A percentile compares a stretch with the other conserved stretches of the same genome.
Evolutionary conservation across 805 yeast genomes (phyloP).

Genomic region (Myxozyma kluyveri): DNA sequence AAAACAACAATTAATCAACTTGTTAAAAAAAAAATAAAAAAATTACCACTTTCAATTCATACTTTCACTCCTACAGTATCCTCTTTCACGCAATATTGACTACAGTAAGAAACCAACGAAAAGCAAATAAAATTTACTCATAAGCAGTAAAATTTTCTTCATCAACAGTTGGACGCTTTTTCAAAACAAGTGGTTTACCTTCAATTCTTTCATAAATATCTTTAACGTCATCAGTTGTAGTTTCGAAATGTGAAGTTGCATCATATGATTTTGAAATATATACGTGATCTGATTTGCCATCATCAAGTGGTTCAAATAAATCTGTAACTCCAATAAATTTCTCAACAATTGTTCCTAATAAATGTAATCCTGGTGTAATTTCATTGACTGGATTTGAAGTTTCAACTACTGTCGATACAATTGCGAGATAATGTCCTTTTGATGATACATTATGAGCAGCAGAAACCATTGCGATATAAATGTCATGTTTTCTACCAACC

Average conservation of each 20-base stretch:
- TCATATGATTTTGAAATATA: constrained; percentile 88
- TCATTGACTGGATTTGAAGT: constrained; percentile 90
- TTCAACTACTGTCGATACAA: constrained; percentile 90
- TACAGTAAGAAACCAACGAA: too few species aligned
- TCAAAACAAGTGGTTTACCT: constrained; percentile 85
- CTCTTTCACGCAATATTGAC: too few species aligned
- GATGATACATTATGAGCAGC: constrained; percentile 87
- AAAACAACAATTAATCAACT: too few species aligned
- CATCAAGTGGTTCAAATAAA: constrained; percentile 78
- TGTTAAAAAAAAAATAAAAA: too few species aligned
- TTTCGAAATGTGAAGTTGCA: constrained; percentile 91
- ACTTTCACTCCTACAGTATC: too few species aligned
- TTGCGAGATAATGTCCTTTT: constrained; percentile 85
- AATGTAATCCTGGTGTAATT: constrained; percentile 87
- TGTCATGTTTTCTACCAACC: constrained; percentile 87
- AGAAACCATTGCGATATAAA: constrained; percentile 87
- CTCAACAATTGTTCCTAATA: constrained; percentile 74
- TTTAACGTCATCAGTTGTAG: constrained; percentile 94
- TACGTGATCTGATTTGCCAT: constrained; percentile 76
- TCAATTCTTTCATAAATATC: constrained; percentile 88
- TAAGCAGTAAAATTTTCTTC: constrained; percentile 44
- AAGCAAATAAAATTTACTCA: constrained; percentile 5
- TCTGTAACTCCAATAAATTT: constrained; percentile 94
- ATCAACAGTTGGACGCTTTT: constrained; percentile 67
- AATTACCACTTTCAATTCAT: too few species aligned